phyloP scores from a whole-genome alignment of 2,329 filamentous ascomycete species.

The Aspergillus awamori region DNA sequence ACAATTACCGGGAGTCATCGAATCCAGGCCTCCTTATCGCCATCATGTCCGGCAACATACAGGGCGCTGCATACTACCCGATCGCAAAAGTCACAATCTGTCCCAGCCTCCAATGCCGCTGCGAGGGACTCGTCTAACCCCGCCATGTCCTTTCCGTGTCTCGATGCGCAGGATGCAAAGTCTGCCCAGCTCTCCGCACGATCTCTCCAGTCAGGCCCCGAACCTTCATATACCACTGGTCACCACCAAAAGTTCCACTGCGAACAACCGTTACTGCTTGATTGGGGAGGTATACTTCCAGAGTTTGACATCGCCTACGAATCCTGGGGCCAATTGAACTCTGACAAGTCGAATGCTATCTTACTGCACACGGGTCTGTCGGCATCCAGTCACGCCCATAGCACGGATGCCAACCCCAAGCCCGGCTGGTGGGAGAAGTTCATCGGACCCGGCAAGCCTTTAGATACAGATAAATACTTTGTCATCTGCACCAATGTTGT shows the following conservation, averaged over 20 bases:
- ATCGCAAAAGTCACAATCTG: constrained; percentile 32
- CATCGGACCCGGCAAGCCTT: constrained; percentile 80
- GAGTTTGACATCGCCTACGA: constrained; percentile 92
- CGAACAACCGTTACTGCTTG: constrained; percentile 73
- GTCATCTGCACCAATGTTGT: constrained; percentile 96
- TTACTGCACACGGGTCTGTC: constrained; percentile 91
- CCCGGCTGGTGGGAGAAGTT: constrained; percentile 99
- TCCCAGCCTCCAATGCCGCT: constrained; percentile 57
- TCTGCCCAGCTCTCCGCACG: constrained; percentile 71
- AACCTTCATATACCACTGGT: constrained; percentile 91
- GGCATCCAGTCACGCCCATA: constrained; percentile 95
- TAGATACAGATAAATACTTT: constrained; percentile 91
- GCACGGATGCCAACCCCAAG: constrained; percentile 80
- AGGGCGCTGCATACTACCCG: constrained; percentile 28
- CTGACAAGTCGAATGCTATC: constrained; percentile 81
- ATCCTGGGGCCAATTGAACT: constrained; percentile 68
- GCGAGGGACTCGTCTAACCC: constrained; percentile 44
- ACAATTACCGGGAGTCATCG: constrained; percentile 13
- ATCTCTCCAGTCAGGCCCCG: constrained; percentile 75
- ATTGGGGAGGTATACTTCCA: constrained; percentile 92
- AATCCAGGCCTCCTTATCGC: constrained; percentile 6
- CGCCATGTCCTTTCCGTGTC: constrained; percentile 85
- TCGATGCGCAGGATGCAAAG: constrained; percentile 78
- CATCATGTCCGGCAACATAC: constrained; percentile 1
- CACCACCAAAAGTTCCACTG: constrained; percentile 79